Base-by-base conservation (phyloP, 2,329 filamentous ascomycete genomes). In the Aureobasidium subglaciale region DNA sequence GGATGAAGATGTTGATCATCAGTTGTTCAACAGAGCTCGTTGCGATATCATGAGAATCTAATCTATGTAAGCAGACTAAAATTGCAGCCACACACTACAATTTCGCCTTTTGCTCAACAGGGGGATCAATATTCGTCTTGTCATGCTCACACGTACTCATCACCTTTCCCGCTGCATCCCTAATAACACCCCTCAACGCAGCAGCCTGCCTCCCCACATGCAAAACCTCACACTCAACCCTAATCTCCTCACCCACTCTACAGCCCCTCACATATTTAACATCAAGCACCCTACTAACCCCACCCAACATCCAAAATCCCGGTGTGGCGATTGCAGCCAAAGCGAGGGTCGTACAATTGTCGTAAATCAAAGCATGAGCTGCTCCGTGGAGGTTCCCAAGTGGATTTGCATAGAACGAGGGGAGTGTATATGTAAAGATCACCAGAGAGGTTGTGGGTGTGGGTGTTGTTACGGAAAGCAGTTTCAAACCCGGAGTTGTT, bases 41-140 rank as follows among this genome's bases (percentile, higher is more conserved):
- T 89, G 96, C 20, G 92, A 99, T 70, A 87, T 99, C 66, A 81
- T 87, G 34, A 85, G 82, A 74, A 93, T 96, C 68, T 85, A 61
- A 64, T 20, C 10, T 2, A 8, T 25, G 4, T 10, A 40, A 22
- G 37, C 35, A 38, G 18, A 38, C 35, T 22, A 7, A 8, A 2
- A 29, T 11, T 29, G 27, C 27, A 29, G 11, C 11, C 27, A 6
- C 27, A 29, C 11, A 5, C n/a, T n/a, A 52, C 25, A 52, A 41
- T 25, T 52, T 52, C 2, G 35, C 35, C 25, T 41, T 32, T 13
- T 2, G 18, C 27, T 50, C 43, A 9, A 49, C 27, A 34, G 20
- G 18, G 1, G 56, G 53, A 32, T 60, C 59, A n/a, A 57, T 57
- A 40, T 58, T 60, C 13, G 52, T 65, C 59, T 70, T 70, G 43